phyloP scores from a whole-genome alignment of 352 stramenopile genomes.

The Phytophthora hibernalis region DNA sequence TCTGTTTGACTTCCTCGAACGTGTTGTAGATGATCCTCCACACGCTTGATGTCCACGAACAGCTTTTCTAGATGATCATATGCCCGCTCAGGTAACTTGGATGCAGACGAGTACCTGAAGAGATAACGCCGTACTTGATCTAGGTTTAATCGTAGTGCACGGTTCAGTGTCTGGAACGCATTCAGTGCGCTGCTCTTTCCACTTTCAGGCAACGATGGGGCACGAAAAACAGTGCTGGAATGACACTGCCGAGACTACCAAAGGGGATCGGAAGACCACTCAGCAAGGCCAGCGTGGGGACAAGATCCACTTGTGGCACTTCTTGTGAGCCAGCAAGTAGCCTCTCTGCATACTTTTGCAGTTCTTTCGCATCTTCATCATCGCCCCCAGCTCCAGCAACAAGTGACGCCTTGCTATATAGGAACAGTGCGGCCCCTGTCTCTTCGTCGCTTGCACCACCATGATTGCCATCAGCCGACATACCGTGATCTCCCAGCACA shows the following conservation, averaged over 20 bases:
- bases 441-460: constrained; percentile 97
- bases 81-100: constrained; percentile 65
- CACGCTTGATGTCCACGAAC: constrained; percentile 44
- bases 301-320: constrained; percentile 96
- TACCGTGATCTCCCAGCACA: constrained; percentile 98
- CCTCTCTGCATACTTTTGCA: constrained; percentile 36
- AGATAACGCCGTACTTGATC: constrained; percentile 87
- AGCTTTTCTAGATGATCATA: constrained; percentile 67
- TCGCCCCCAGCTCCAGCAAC: constrained; percentile 17
- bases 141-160: constrained; percentile 83
- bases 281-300: constrained; percentile 95
- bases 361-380: constrained; percentile 6
- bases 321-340: constrained; percentile 39
- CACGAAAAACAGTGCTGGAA: constrained; percentile 91
- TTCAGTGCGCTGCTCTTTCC: constrained; percentile 23
- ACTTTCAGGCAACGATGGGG: constrained; percentile 5
- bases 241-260: constrained; percentile 93
- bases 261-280: constrained; percentile 96
- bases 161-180: constrained; percentile 60
- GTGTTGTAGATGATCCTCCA: constrained; percentile 41
- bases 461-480: constrained; percentile 98
- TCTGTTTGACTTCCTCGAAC: constrained; percentile 10
- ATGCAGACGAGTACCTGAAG: constrained; percentile 67
- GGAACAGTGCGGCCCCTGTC: constrained; percentile 95
- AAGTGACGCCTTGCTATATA: constrained; percentile 79